Percentiles rank a stretch among this genome's conserved stretches.
Conservation (phyloP, 1,284 basidiomycete genomes). For the Boletus mariae region DNA sequence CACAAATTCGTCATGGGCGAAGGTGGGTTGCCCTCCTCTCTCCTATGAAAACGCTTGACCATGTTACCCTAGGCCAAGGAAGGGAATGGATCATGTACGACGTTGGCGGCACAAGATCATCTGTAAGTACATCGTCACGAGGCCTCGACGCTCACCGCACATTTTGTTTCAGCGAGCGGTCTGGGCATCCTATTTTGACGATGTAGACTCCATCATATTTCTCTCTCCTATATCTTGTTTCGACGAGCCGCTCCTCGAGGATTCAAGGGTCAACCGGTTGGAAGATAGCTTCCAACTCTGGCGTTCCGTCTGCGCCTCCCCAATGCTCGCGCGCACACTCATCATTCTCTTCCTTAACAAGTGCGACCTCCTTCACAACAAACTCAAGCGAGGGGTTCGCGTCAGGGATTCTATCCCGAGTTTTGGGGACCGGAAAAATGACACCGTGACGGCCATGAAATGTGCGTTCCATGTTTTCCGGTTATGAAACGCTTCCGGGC, state of each 20-base stretch:
- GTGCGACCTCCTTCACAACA: constrained; percentile 65
- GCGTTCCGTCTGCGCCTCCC: constrained; percentile 62
- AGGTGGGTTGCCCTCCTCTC: constrained; percentile 39
- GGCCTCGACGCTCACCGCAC: constrained; percentile 4
- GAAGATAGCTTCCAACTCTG: constrained; percentile 73
- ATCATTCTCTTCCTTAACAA: constrained; percentile 63
- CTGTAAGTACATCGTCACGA: constrained; percentile 40
- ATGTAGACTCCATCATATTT: constrained; percentile 70
- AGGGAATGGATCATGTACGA: constrained; percentile 70
- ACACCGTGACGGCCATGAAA: constrained; percentile 50
- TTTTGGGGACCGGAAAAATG: constrained; percentile 60
- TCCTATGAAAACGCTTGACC: not conserved
- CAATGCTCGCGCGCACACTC: constrained; percentile 57
- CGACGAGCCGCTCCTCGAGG: constrained; percentile 68
- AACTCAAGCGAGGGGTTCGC: constrained; percentile 55
- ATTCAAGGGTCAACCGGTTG: constrained; percentile 61
- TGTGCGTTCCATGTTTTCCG: constrained; percentile 41
- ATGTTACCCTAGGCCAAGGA: constrained; percentile 34
- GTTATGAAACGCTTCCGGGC: not conserved
- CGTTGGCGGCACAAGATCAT: constrained; percentile 67
- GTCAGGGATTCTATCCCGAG: constrained; percentile 62
- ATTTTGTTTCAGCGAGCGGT: constrained; percentile 47
- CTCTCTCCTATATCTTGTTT: constrained; percentile 69
- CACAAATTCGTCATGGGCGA: constrained; percentile 64
- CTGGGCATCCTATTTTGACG: constrained; percentile 74